Evolutionary conservation across 1,139 yeast species (phyloP).

Genomic region (Candida neerlandica): DNA sequence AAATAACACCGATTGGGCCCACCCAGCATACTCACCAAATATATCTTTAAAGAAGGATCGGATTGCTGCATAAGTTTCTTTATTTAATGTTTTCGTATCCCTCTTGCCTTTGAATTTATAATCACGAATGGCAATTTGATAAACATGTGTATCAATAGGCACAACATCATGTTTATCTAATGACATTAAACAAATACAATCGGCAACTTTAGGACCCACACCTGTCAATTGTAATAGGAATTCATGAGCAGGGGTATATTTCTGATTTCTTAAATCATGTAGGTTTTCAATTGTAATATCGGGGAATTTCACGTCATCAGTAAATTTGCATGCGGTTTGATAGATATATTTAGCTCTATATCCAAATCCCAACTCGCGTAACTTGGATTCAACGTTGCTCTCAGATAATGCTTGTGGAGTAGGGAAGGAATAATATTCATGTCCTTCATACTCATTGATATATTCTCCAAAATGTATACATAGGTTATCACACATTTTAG

Average conservation of each 20-base stretch:
- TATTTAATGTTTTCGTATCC: constrained; percentile 52
- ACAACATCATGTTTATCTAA: constrained; percentile 85
- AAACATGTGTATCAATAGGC: constrained; percentile 97
- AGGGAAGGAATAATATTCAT: constrained; percentile 76
- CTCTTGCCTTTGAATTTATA: constrained; percentile 60
- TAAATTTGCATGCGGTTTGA: constrained; percentile 62
- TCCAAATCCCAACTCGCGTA: constrained; percentile 76
- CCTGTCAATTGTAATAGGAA: constrained; percentile 73
- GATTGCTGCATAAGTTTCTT: constrained; percentile 62
- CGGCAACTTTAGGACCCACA: constrained; percentile 98
- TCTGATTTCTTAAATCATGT: constrained; percentile 38
- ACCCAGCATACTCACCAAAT: constrained; percentile 94
- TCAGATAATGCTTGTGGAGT: constrained; percentile 51
- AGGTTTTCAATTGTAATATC: constrained; percentile 35
- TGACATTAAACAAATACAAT: constrained; percentile 87
- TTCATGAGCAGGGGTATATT: constrained; percentile 63
- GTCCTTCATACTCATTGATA: constrained; percentile 50
- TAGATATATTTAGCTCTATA: constrained; percentile 89
- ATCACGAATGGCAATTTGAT: constrained; percentile 84
- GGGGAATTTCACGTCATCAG: constrained; percentile 36
- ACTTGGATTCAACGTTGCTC: constrained; percentile 41
- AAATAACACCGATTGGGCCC: constrained; percentile 95
- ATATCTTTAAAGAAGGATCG: constrained; percentile 61
- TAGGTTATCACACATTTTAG: constrained; percentile 86
- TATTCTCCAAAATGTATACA: constrained; percentile 72